A percentile compares a stretch with the other conserved stretches of the same genome.
phyloP scores from a whole-genome alignment of 257 asterid genomes.

The Linderniella brevidens region DNA sequence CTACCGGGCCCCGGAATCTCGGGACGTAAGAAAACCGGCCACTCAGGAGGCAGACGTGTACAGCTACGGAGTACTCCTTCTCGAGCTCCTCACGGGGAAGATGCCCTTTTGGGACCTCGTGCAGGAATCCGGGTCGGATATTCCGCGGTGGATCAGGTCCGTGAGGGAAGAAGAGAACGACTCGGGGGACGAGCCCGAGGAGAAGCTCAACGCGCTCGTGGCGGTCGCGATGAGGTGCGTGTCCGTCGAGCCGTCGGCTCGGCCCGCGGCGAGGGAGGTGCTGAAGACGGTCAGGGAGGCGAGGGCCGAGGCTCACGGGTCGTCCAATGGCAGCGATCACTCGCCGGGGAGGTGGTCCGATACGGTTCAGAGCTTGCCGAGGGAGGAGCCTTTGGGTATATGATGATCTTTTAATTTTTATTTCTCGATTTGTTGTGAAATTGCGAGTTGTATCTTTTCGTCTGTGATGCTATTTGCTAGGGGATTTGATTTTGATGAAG shows the following conservation, averaged over 20 bases:
- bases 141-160: conserved; percentile 59
- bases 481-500: too few species aligned
- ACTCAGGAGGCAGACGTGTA: conserved; percentile 77
- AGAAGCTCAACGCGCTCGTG: conserved; percentile 46
- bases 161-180: conserved; percentile 72
- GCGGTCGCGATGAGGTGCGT: conserved; percentile 53
- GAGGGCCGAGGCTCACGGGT: conserved; percentile 69
- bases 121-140: conserved; percentile 61
- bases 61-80: conserved; percentile 66
- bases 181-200: conserved; percentile 72
- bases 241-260: conserved; percentile 30
- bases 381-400: conserved; percentile 67
- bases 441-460: too few species aligned
- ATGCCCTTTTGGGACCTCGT: conserved; percentile 77
- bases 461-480: too few species aligned
- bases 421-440: not conserved
- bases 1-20: conserved; percentile 85
- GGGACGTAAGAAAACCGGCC: conserved; percentile 32
- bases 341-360: conserved; percentile 97
- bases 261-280: conserved; percentile 63
- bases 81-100: conserved; percentile 84
- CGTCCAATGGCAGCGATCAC: conserved; percentile 72
- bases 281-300: conserved; percentile 67
- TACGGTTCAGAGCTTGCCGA: conserved; percentile 80
- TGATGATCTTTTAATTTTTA: not conserved